Percentiles rank a stretch among this genome's conserved stretches.
phyloP scores from a whole-genome alignment of 192 early-diverging fungal genomes.

The Umbelopsis sp. region DNA sequence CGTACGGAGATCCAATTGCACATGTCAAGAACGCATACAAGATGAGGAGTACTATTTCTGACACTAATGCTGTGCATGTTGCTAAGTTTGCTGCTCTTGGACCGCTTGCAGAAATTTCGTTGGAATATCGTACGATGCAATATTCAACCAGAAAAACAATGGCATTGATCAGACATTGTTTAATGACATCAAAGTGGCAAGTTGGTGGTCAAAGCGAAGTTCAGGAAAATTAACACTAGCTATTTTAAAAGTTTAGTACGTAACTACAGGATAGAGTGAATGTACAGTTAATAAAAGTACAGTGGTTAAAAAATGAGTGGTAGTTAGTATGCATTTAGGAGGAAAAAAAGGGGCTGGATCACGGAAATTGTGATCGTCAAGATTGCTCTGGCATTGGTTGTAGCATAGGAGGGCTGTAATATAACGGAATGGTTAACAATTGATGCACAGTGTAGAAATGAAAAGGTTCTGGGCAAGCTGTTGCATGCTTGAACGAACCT shows the following conservation, averaged over 20 bases:
- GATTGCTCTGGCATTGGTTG: conserved; percentile 1
- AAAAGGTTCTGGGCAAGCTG: background rate
- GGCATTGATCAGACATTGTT: conserved; percentile 5
- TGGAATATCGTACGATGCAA: background rate
- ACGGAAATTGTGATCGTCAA: too few relatives aligned
- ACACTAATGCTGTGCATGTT: background rate
- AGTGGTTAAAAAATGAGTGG: background rate
- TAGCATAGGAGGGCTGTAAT: conserved; percentile 6
- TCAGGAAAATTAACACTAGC: conserved; percentile 5
- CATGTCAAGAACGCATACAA: conserved; percentile 1
- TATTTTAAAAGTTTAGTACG: background rate
- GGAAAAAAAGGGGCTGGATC: background rate
- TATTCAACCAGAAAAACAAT: background rate
- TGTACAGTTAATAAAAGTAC: conserved; percentile 6
- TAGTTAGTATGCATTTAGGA: background rate
- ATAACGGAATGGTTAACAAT: background rate
- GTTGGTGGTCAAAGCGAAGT: background rate
- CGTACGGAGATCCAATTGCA: background rate
- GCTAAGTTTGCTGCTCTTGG: conserved; percentile 2
- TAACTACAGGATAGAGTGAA: conserved; percentile 10
- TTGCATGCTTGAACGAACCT: background rate
- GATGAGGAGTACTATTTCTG: conserved; percentile 1
- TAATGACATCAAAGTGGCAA: conserved; percentile 5
- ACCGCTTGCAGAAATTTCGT: background rate
- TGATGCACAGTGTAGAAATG: too few relatives aligned